A percentile compares a stretch with the other conserved stretches of the same genome.
Conservation (phyloP, 2,329 filamentous ascomycete genomes). For the Alternaria rosae region DNA sequence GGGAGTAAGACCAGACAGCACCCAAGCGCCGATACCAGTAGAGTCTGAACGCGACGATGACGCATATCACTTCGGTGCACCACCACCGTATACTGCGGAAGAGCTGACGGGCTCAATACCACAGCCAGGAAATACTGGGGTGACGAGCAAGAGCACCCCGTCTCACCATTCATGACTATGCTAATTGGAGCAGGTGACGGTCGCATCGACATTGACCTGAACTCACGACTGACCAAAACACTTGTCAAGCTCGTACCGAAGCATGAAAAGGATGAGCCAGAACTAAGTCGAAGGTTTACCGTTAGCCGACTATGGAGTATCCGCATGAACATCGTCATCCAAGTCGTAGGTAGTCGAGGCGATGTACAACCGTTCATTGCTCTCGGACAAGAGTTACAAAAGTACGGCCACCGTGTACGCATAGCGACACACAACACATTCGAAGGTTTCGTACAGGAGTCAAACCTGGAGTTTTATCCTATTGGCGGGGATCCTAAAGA, state of each 20-base stretch:
- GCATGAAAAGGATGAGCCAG: constrained; percentile 3
- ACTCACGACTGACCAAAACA: constrained; percentile 28
- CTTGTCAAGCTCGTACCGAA: constrained; percentile 29
- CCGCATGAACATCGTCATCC: constrained; percentile 62
- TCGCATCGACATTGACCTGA: constrained; percentile 35
- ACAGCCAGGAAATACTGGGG: constrained; percentile 19
- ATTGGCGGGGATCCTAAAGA: constrained; percentile 47
- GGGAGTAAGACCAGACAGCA: background rate
- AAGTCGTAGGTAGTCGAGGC: constrained; percentile 61
- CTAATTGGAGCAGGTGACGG: constrained; percentile 28
- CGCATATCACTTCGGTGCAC: background rate
- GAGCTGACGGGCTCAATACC: constrained; percentile 6
- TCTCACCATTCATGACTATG: background rate
- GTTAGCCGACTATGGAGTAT: constrained; percentile 3
- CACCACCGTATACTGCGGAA: constrained; percentile 8
- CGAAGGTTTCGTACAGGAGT: constrained; percentile 21
- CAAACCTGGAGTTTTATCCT: constrained; percentile 45
- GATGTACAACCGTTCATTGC: constrained; percentile 68
- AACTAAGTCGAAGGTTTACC: constrained; percentile 5
- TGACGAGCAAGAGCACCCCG: constrained; percentile 8
- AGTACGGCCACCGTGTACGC: constrained; percentile 37
- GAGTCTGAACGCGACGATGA: constrained; percentile 2
- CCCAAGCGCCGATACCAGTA: constrained; percentile 1
- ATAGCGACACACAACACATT: constrained; percentile 34
- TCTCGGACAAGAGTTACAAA: constrained; percentile 58